A percentile compares a stretch with the other conserved stretches of the same genome.
Evolutionary conservation across 2,329 filamentous ascomycete genomes (phyloP).

Genomic region (Trichoderma endophyticum): DNA sequence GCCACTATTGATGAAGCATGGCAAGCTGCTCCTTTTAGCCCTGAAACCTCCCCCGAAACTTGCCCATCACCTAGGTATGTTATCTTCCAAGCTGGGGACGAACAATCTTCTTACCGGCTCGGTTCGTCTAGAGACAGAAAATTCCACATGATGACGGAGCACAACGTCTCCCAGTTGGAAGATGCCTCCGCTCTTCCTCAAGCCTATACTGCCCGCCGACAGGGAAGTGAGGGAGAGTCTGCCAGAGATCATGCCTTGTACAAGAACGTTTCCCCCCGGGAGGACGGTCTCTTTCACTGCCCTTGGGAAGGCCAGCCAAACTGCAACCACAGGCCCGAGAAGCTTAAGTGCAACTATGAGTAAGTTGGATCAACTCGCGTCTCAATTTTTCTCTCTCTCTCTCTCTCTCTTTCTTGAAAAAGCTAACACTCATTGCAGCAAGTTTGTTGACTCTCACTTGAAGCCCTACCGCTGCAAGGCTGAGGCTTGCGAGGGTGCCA

Average conservation of each 20-base stretch:
- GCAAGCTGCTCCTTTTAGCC: constrained; percentile 34
- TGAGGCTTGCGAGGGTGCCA: constrained; percentile 74
- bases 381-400: neutral
- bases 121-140: constrained; percentile 32
- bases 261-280: constrained; percentile 59
- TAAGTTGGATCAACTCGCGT: constrained; percentile 47
- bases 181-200: constrained; percentile 32
- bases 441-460: constrained; percentile 94
- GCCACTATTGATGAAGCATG: constrained; percentile 50
- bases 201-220: constrained; percentile 45
- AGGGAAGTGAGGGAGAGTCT: constrained; percentile 53
- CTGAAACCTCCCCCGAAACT: constrained; percentile 49
- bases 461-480: constrained; percentile 96
- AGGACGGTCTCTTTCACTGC: constrained; percentile 89
- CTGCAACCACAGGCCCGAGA: constrained; percentile 89
- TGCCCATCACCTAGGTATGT: constrained; percentile 56
- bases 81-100: constrained; percentile 19
- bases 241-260: constrained; percentile 68
- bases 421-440: constrained; percentile 52
- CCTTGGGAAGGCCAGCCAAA: constrained; percentile 69
- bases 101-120: constrained; percentile 24
- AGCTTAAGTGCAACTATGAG: constrained; percentile 99
- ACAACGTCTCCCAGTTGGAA: constrained; percentile 28
- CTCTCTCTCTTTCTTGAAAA: neutral
- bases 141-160: constrained; percentile 30